Evolutionary conservation across 306 rosid genomes (phyloP), one percentile per base, ranked within the genome.

Genomic region (Gastrolobium villosum): DNA sequence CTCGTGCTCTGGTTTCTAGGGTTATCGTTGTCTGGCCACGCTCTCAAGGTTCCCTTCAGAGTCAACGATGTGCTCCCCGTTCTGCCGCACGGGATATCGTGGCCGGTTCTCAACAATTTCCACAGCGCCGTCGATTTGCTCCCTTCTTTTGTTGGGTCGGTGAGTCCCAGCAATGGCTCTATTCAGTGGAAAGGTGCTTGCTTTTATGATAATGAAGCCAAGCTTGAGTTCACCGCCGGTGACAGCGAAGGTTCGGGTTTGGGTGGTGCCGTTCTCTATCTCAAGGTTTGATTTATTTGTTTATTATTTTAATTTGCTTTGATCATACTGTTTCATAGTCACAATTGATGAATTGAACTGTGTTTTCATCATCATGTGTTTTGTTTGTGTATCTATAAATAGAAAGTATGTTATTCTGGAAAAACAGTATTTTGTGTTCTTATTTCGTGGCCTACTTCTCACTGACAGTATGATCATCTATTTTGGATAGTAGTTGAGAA

Each of bases 101-200:
- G 99, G 99, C 98, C 99, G 35, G 94, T 95, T 43, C 96, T 95
- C 41, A 91, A 95, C 77, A 95, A 79, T 48, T 48, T 95, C 75
- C 98, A 95, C 79, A 87, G 91, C 79, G 97, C 99, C 37, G 98
- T 86, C 70, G 99, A 95, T 83, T 89, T 95, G 94, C 82, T 95
- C 74, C 99, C 99, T 8, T 81, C 87, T 36, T 92, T 89, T 61
- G 92, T 95, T 46, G 99, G 96, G 10, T 88, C 99, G 13, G 94
- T 92, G 48, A 82, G 90, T 40, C 94, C 99, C 1, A 7, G 61
- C 10, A 95, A 95, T 68, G 87, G 75, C 3, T 70, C 97, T 2
- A 53, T 91, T 55, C 77, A 75, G 64, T 95, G 98, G 99, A 88
- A 84, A 28, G 99, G 99, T 7, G 94, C 99, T 41, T 95, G 99